phyloP scores from a whole-genome alignment of 805 yeast genomes.

The Scheffersomyces coipomensis region DNA sequence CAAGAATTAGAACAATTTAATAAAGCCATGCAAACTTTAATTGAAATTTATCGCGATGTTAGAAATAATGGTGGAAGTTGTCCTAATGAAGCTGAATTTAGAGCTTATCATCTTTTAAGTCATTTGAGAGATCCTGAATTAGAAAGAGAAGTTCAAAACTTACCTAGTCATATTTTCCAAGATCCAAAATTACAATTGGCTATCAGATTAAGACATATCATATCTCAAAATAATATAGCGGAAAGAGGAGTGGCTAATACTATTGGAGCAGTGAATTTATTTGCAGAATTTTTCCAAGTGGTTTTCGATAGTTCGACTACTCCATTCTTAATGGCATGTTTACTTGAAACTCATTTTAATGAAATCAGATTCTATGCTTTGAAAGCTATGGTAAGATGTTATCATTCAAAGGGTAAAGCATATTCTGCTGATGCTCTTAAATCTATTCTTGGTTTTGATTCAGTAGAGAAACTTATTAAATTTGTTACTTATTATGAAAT shows the following conservation, averaged over 20 bases:
- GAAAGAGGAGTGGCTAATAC: slow-evolving; percentile 53
- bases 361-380: slow-evolving; percentile 76
- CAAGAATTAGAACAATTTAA: slow-evolving; percentile 95
- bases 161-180: slow-evolving; percentile 57
- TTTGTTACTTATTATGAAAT: slow-evolving; percentile 69
- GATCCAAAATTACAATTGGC: slow-evolving; percentile 68
- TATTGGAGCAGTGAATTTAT: slow-evolving; percentile 58
- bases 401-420: slow-evolving; percentile 71
- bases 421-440: slow-evolving; percentile 49
- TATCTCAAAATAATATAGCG: slow-evolving; percentile 59
- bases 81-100: slow-evolving; percentile 89
- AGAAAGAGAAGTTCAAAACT: slow-evolving; percentile 67
- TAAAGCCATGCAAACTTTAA: slow-evolving; percentile 82
- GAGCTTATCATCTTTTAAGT: slow-evolving; percentile 81
- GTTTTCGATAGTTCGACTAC: slow-evolving; percentile 41
- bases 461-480: slow-evolving; percentile 46
- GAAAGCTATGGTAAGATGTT: slow-evolving; percentile 60
- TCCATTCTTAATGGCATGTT: slow-evolving; percentile 70
- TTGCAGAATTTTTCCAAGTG: slow-evolving; percentile 59
- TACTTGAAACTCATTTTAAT: slow-evolving; percentile 77
- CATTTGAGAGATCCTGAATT: slow-evolving; percentile 83
- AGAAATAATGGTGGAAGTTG: slow-evolving; percentile 65
- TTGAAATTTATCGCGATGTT: slow-evolving; percentile 83
- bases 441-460: slow-evolving; percentile 64
- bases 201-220: slow-evolving; percentile 61